Conservation (phyloP, 495 filamentous ascomycete species). For the Niebla homalea region DNA sequence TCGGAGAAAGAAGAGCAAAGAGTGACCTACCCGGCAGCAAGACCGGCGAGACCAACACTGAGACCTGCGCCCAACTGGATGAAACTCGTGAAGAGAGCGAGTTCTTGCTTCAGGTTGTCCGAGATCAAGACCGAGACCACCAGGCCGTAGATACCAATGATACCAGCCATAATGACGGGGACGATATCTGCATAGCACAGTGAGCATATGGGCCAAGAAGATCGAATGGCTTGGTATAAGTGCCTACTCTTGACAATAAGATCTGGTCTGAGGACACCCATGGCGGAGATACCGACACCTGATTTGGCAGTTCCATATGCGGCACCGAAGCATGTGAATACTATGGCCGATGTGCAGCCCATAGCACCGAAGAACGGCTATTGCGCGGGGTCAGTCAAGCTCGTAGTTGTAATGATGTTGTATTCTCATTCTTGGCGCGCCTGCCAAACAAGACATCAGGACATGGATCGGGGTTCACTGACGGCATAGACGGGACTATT, state of each 20-base stretch:
- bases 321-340: conserved; percentile 97
- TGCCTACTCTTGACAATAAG: conserved; percentile 97
- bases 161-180: conserved; percentile 99
- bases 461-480: conserved; percentile 37
- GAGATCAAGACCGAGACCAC: conserved; percentile 98
- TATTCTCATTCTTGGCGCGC: not conserved
- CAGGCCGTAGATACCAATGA: conserved; percentile 99
- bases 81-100: conserved; percentile 85
- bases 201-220: not conserved
- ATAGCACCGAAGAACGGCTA: conserved; percentile 99
- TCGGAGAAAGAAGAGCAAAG: not conserved
- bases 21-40: conserved; percentile 73
- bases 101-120: conserved; percentile 68
- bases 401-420: not conserved
- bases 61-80: conserved; percentile 97
- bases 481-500: conserved; percentile 97
- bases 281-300: conserved; percentile 93
- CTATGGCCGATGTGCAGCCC: conserved; percentile 95
- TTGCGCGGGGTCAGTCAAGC: conserved; percentile 15
- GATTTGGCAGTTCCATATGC: conserved; percentile 99
- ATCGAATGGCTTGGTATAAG: not conserved
- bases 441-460: conserved; percentile 6
- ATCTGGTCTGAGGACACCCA: conserved; percentile 95
- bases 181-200: conserved; percentile 62
- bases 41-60: conserved; percentile 86